These are phyloP conservation scores for Microcera coccophila DNA, from an alignment of 2,329 filamentous ascomycete genomes.

Conservation along the genomic window DNA sequence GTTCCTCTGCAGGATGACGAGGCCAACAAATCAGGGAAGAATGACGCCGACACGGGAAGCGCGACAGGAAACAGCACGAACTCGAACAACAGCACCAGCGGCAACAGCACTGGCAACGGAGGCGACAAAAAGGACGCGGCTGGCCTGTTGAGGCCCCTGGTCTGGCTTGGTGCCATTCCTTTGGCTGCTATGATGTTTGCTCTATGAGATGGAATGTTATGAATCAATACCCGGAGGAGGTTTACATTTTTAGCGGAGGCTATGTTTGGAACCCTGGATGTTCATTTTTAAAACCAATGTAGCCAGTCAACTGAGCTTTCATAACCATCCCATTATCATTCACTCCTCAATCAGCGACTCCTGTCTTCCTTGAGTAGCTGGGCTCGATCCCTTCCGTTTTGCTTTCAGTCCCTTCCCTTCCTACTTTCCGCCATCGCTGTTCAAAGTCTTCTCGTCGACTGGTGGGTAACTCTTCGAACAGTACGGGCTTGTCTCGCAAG, in stretches of 20 bases:
- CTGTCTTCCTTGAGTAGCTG: too few relatives aligned
- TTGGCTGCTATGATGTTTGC: slow-evolving; percentile 34
- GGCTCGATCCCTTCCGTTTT: background rate
- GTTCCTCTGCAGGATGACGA: slow-evolving; percentile 42
- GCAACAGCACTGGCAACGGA: slow-evolving; percentile 15
- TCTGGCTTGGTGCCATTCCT: slow-evolving; percentile 33
- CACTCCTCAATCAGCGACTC: too few relatives aligned
- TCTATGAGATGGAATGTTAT: slow-evolving; percentile 18
- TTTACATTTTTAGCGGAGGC: slow-evolving; percentile 1
- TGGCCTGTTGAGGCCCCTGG: slow-evolving; percentile 27
- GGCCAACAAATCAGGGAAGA: slow-evolving; percentile 45
- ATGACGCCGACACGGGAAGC: slow-evolving; percentile 35
- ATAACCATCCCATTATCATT: too few relatives aligned
- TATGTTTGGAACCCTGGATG: slow-evolving; percentile 11
- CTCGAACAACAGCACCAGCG: slow-evolving; percentile 15
- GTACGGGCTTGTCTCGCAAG: slow-evolving; percentile 26
- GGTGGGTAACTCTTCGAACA: slow-evolving; percentile 6
- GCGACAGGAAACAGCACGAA: slow-evolving; percentile 16
- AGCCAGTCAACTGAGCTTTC: slow-evolving; percentile 7
- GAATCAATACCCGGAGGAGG: background rate
- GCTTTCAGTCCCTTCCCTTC: slow-evolving; percentile 4
- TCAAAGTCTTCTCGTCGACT: background rate
- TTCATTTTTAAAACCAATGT: slow-evolving; percentile 10
- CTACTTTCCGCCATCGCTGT: background rate
- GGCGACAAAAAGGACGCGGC: slow-evolving; percentile 29